These are phyloP conservation scores for Sphaerostilbella broomeana DNA, from an alignment of 2,329 filamentous ascomycete species.

Conservation along the genomic window DNA sequence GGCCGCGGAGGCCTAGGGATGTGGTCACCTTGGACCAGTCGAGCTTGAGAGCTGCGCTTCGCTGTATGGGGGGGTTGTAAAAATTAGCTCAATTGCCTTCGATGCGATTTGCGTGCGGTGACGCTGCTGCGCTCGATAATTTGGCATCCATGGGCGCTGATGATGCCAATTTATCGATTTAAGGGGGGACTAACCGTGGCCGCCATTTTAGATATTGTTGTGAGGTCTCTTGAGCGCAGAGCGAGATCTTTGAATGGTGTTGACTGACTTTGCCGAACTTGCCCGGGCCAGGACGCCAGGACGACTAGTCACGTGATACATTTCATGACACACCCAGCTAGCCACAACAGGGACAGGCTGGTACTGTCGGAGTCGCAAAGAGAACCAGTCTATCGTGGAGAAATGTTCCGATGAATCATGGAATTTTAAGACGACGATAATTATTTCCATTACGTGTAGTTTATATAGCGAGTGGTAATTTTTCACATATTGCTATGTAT, in stretches of 20 bases:
- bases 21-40: conserved; percentile 95
- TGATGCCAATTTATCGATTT: conserved; percentile 21
- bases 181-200: conserved; percentile 54
- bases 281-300: conserved; percentile 25
- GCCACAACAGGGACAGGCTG: no score
- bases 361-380: no score
- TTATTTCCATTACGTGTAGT: no score
- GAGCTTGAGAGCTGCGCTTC: conserved; percentile 97
- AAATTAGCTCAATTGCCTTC: conserved; percentile 50
- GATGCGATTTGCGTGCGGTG: not conserved
- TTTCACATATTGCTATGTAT: no score
- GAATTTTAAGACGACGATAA: no score
- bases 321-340: conserved; percentile 6
- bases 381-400: no score
- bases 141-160: conserved; percentile 1
- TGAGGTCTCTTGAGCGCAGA: conserved; percentile 41
- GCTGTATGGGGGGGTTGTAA: conserved; percentile 48
- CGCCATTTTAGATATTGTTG: conserved; percentile 53
- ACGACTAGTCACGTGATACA: conserved; percentile 27
- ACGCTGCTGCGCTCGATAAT: not conserved
- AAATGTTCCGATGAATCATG: no score
- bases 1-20: conserved; percentile 92
- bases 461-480: no score
- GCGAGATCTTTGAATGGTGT: conserved; percentile 40
- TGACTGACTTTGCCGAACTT: conserved; percentile 42